These are phyloP conservation scores for Pichiaceae sp. DNA, from an alignment of 1,139 yeast genomes.

Conservation along the genomic window DNA sequence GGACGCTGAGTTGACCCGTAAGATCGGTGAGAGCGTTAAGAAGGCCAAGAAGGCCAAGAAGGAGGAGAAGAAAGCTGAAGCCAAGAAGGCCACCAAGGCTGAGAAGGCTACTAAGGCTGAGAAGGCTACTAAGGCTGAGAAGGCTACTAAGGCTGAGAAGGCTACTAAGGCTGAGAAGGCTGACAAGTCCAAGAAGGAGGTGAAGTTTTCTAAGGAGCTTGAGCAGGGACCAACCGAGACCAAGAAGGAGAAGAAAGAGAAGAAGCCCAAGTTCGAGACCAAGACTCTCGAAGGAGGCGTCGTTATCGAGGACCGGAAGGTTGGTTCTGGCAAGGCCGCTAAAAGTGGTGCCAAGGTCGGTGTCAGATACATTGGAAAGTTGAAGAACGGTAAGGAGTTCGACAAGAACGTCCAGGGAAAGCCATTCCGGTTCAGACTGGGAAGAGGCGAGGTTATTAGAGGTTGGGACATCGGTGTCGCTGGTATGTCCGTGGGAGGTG, in stretches of 20 bases:
- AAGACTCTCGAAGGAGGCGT: conserved; percentile 91
- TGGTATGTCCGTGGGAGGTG: conserved; percentile 99
- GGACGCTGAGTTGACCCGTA: conserved; percentile 14
- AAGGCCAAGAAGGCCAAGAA: conserved; percentile 43
- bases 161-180: conserved; percentile 20
- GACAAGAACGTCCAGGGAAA: conserved; percentile 97
- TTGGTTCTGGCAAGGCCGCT: conserved; percentile 83
- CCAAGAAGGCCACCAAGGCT: conserved; percentile 17
- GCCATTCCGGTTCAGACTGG: conserved; percentile 85
- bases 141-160: neutral
- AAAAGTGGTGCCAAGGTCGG: conserved; percentile 88
- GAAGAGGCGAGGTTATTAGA: conserved; percentile 97
- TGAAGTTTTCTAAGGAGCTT: conserved; percentile 35
- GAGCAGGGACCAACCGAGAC: conserved; percentile 13
- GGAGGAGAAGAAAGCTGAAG: conserved; percentile 28
- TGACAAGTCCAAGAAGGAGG: conserved; percentile 28
- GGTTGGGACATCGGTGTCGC: conserved; percentile 98
- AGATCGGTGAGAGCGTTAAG: conserved; percentile 20
- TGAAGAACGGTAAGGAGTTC: conserved; percentile 90
- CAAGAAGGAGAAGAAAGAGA: conserved; percentile 24
- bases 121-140: neutral
- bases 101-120: neutral
- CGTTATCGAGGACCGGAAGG: conserved; percentile 81
- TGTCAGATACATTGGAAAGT: conserved; percentile 95
- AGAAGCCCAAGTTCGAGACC: conserved; percentile 45